These are phyloP conservation scores for Alternaria sp. DNA, from an alignment of 2,329 filamentous ascomycete species.

Conservation along the genomic window DNA sequence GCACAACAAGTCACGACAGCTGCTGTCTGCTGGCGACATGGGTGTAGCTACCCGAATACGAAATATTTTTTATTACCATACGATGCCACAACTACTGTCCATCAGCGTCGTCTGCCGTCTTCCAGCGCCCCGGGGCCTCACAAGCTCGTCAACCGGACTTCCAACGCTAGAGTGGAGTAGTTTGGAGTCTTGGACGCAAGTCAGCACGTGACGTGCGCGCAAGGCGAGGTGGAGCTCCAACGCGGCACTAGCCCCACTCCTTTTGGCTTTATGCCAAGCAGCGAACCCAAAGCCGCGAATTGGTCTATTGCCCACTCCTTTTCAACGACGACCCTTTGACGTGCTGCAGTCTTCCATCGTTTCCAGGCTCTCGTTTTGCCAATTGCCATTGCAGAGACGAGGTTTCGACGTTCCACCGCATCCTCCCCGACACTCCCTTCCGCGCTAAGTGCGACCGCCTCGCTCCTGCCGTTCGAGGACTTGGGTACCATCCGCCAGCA, in stretches of 20 bases:
- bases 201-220: neutral
- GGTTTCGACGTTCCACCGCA: constrained; percentile 35
- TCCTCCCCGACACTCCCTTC: constrained; percentile 28
- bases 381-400: constrained; percentile 21
- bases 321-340: constrained; percentile 26
- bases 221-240: constrained; percentile 10
- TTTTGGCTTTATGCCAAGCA: constrained; percentile 33
- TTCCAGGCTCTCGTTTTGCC: constrained; percentile 20
- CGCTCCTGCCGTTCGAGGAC: constrained; percentile 27
- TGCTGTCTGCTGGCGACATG: neutral
- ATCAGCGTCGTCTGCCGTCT: neutral
- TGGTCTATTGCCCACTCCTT: constrained; percentile 38
- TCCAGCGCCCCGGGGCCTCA: neutral
- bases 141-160: neutral
- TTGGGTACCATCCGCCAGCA: constrained; percentile 36
- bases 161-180: neutral
- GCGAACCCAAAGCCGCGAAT: constrained; percentile 30
- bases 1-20: constrained; percentile 13
- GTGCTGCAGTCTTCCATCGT: constrained; percentile 20
- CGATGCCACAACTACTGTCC: constrained; percentile 1
- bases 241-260: constrained; percentile 21
- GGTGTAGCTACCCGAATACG: constrained; percentile 8
- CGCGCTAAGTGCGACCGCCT: constrained; percentile 34
- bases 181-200: neutral
- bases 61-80: neutral